phyloP scores from a whole-genome alignment of 805 yeast species.

The Cyberlindnera maritima region DNA sequence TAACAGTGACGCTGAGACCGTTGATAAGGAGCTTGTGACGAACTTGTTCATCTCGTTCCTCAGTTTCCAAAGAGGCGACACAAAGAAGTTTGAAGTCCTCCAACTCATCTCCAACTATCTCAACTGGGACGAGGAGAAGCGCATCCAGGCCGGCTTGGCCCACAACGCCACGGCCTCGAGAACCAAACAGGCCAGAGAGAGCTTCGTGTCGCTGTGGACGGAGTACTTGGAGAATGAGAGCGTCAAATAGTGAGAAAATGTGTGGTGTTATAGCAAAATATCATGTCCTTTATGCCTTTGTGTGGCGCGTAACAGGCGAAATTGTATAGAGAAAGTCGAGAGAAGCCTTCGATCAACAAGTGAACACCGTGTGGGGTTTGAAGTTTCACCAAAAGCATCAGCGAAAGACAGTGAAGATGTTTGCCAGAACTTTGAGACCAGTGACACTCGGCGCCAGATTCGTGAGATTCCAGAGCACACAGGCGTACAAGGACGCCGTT shows the following conservation, averaged over 20 bases:
- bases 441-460: neutral
- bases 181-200: constrained; percentile 32
- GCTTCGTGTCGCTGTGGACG: constrained; percentile 76
- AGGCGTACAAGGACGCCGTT: constrained; percentile 35
- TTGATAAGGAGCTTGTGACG: constrained; percentile 86
- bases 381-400: too few species aligned
- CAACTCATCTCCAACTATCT: constrained; percentile 78
- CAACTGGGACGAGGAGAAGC: constrained; percentile 84
- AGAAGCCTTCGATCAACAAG: neutral
- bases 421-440: constrained; percentile 8
- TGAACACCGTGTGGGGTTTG: too few species aligned
- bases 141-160: constrained; percentile 69
- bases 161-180: constrained; percentile 29
- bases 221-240: constrained; percentile 76
- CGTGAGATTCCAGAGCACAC: constrained; percentile 32
- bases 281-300: neutral
- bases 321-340: neutral
- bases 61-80: constrained; percentile 86
- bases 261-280: neutral
- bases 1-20: constrained; percentile 69
- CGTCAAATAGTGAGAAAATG: neutral
- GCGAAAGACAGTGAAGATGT: neutral
- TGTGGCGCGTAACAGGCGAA: constrained; percentile 1
- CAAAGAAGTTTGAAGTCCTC: constrained; percentile 91
- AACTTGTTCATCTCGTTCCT: constrained; percentile 83